Base-by-base conservation (phyloP, 176 grass and related monocot genomes). In the Raddia distichophylla region DNA sequence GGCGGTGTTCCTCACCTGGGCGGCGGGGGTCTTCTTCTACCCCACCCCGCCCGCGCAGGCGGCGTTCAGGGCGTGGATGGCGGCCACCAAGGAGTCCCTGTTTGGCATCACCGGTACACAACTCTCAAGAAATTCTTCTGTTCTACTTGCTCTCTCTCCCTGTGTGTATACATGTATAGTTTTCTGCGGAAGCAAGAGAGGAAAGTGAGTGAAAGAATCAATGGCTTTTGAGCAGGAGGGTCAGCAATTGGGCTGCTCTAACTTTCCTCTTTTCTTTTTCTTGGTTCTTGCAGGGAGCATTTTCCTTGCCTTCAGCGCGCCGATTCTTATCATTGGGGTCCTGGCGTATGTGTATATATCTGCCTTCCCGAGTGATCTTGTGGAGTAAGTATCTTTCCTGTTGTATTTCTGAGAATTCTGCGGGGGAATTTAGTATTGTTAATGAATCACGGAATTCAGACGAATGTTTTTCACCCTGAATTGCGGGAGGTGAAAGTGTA, bases 221-320 rank as follows among this genome's bases (percentile, higher is more conserved):
- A 37, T 67, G 37, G 19, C 52, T 74, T 59, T 27, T 19, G 11
- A 19, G 40, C 43, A 52, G 37, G 37, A 40, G 50, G 58, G 10
- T 46, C 45, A 48, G 74, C 43, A 63, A 14, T 60, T 59, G 67
- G 43, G 40, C 50, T 33, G 40, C 50, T 33, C 45, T 75, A 40
- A 51, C 53, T 67, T n/a, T 20, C 34, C 34, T 8, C 49, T 16
- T 76, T 59, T 34, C 60, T 27, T 65, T 32, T 82, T 57, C 47
- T 34, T 80, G 27, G 9, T 76, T 83, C 60, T 66, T 77, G 69
- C 83, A 95, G 95, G 92, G 61, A 83, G 72, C 52, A 86, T 95
- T 75, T 98, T 98, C 69, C 86, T 95, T 12, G 67, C 15, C 43
- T 93, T 93, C 82, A 98, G 92, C 32, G 92, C 84, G 5, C 95